phyloP scores from a whole-genome alignment of 495 filamentous ascomycete species.

The Glonium stellatum region DNA sequence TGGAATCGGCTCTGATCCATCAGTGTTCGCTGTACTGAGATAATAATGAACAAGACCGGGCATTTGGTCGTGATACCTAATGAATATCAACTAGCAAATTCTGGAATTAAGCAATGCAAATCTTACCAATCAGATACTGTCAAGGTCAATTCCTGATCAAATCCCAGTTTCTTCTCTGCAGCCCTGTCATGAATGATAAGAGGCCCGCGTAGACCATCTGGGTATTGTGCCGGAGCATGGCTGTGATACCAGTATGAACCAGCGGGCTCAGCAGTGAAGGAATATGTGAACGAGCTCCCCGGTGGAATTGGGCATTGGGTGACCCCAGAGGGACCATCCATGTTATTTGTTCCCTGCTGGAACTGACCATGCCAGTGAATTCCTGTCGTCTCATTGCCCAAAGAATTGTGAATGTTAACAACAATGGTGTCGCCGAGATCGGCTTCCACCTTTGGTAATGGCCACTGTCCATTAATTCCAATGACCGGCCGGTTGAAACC shows the following conservation, averaged over 20 bases:
- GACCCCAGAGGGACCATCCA: constrained; percentile 19
- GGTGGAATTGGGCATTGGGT: constrained; percentile 22
- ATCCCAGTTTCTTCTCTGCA: constrained; percentile 14
- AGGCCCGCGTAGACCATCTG: constrained; percentile 17
- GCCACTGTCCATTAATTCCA: constrained; percentile 28
- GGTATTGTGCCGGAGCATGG: constrained; percentile 24
- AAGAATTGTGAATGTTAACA: constrained; percentile 19
- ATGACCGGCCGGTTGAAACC: constrained; percentile 21
- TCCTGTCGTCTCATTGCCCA: constrained; percentile 22
- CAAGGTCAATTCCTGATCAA: constrained; percentile 11
- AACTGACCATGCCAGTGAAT: constrained; percentile 25
- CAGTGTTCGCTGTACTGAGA: constrained; percentile 12
- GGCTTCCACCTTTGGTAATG: constrained; percentile 20
- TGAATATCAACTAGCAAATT: neutral
- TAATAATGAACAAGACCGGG: constrained; percentile 15
- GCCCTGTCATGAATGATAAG: constrained; percentile 23
- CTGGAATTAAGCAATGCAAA: neutral
- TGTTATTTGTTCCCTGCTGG: constrained; percentile 9
- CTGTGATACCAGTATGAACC: constrained; percentile 34
- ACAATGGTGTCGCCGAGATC: constrained; percentile 20
- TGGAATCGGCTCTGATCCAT: constrained; percentile 14
- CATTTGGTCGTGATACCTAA: constrained; percentile 23
- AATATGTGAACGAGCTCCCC: constrained; percentile 16
- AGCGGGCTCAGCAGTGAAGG: constrained; percentile 17
- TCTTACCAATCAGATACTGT: constrained; percentile 25